Evolutionary conservation across 768 basidiomycete species (phyloP).

Genomic region (Heimioporus sp.): DNA sequence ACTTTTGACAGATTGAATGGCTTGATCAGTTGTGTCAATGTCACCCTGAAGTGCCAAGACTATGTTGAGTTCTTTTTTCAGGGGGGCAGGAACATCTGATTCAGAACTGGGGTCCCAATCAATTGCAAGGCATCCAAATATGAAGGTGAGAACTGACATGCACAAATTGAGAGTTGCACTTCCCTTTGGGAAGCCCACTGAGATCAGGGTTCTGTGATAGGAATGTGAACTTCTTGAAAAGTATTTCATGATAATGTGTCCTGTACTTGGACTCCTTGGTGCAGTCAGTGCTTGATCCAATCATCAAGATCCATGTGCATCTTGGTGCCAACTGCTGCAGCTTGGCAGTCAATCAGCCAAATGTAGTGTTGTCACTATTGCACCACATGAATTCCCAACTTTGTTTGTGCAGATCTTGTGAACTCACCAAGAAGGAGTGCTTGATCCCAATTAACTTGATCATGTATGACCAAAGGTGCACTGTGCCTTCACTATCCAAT

Average conservation of each 20-base stretch:
- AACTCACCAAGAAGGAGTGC: no score
- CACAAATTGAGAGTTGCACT: conserved; percentile 4
- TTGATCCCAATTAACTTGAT: conserved; percentile 33
- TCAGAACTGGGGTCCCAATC: background rate
- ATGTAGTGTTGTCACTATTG: conserved; percentile 22
- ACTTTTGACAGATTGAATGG: conserved; percentile 13
- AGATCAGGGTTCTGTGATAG: conserved; percentile 5
- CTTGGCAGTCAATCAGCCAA: conserved; percentile 36
- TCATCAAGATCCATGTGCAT: conserved; percentile 15
- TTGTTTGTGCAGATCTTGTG: no score
- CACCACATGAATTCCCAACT: no score
- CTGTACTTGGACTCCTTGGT: conserved; percentile 14
- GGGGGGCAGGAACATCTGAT: background rate
- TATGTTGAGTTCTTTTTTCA: conserved; percentile 7
- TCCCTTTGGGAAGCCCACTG: background rate
- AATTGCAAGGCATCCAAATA: no score
- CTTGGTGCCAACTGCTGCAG: background rate
- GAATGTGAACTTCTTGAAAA: conserved; percentile 15
- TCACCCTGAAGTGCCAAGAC: background rate
- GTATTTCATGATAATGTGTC: conserved; percentile 5
- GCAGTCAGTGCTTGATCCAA: conserved; percentile 29
- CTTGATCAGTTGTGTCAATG: conserved; percentile 14
- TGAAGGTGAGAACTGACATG: background rate
- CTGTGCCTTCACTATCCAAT: conserved; percentile 1
- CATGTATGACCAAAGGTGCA: conserved; percentile 32